Evolutionary conservation across 2,329 filamentous ascomycete genomes (phyloP), one percentile per base, ranked within the genome.

Genomic region (Colletotrichum aenigma): DNA sequence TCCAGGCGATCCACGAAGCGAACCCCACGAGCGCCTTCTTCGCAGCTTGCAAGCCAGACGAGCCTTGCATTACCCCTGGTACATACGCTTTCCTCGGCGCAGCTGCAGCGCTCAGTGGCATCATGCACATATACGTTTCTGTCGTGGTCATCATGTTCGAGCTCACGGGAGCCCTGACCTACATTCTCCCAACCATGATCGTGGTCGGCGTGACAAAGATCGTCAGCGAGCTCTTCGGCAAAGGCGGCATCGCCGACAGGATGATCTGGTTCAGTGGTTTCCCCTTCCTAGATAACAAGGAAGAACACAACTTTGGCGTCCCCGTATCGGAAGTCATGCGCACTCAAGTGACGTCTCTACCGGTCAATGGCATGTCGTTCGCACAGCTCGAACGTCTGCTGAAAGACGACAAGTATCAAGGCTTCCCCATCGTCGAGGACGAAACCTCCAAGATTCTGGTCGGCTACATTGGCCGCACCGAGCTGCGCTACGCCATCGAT

Each of bases 111-210:
- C 88, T 99, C 28, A 96, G 94, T 83, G 97, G 97, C 12, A 98
- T 98, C 81, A 99, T 98, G 96, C 97, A 98, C 84, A 94, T 99
- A 77, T 98, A 96, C 0, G 93, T 99, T 18, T 97, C 96, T 0
- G 96, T 99, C 12, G 96, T 98, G 3, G 97, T 99, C 81, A 99
- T 99, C 84, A 98, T 99, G 97, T 98, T 98, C 81, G 97, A 99
- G 85, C 90, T 99, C 65, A 99, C 97, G 0, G 97, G 97, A n/a
- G 97, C 97, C 8, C 87, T 98, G 76, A 98, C 96, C 3, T 99
- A 99, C 82, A 98, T 99, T 78, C 87, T 99, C 32, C 97, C 97
- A 0, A 98, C 96, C 16, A 99, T 99, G 97, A 98, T 99, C 79
- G 97, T 98, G 1, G 97, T 98, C 4, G 97, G 97, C 65, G 94